phyloP scores from a whole-genome alignment of 129 eudicot species.

The Rutidosis leptorrhynchoides region DNA sequence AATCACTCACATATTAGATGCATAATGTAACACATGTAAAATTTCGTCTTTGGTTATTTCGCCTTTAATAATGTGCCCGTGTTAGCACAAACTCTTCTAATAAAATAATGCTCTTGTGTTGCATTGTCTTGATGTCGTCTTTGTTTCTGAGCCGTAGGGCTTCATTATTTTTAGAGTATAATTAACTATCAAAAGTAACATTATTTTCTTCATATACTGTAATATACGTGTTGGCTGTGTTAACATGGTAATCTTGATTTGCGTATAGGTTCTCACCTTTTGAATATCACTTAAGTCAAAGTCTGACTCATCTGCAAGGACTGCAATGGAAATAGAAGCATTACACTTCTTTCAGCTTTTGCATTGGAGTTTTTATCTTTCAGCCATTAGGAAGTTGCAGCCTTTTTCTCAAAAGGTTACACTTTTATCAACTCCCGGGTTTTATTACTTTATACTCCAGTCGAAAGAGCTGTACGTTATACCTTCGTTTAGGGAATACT shows the following conservation, averaged over 20 bases:
- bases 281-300: neutral
- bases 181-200: too few species aligned
- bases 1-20: too few species aligned
- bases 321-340: neutral
- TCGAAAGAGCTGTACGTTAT: neutral
- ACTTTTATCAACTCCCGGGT: neutral
- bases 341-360: neutral
- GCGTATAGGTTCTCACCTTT: neutral
- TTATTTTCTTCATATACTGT: too few species aligned
- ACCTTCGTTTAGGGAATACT: neutral
- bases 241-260: neutral
- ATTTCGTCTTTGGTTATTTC: neutral
- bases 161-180: too few species aligned
- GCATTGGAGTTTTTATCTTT: neutral
- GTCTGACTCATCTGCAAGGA: neutral
- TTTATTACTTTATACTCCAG: neutral
- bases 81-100: too few species aligned
- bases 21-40: neutral
- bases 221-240: neutral
- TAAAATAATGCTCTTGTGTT: too few species aligned
- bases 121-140: too few species aligned
- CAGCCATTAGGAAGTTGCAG: constrained; percentile 6
- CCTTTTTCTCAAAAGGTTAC: neutral
- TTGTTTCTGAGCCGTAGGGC: too few species aligned
- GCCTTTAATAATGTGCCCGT: too few species aligned